phyloP scores from a whole-genome alignment of 352 stramenopile species.

The Phytophthora chlamydospora region DNA sequence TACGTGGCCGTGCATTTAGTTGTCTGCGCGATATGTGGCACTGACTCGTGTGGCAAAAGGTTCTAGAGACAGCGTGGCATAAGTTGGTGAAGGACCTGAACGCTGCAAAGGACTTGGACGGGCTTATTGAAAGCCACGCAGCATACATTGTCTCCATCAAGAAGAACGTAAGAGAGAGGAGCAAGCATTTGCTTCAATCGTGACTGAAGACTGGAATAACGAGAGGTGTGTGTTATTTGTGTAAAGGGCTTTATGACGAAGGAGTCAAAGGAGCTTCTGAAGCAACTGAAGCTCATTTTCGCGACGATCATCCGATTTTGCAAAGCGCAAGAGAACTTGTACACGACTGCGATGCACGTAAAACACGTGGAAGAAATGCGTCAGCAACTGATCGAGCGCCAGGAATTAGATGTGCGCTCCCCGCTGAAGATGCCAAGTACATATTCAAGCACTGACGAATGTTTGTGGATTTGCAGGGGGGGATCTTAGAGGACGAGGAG shows the following conservation, averaged over 20 bases:
- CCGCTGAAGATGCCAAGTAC: background rate
- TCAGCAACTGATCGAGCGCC: slow-evolving; percentile 50
- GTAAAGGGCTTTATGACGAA: slow-evolving; percentile 85
- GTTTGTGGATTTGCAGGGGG: slow-evolving; percentile 43
- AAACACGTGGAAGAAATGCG: slow-evolving; percentile 65
- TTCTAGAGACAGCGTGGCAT: slow-evolving; percentile 95
- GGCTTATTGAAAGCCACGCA: slow-evolving; percentile 96
- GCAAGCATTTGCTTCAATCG: background rate
- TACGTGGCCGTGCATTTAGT: slow-evolving; percentile 10
- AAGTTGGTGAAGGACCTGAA: slow-evolving; percentile 91
- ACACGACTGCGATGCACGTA: slow-evolving; percentile 77
- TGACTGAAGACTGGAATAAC: slow-evolving; percentile 4
- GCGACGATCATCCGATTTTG: slow-evolving; percentile 85
- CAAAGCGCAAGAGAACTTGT: slow-evolving; percentile 83
- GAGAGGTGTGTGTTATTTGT: slow-evolving; percentile 5
- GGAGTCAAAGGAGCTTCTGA: slow-evolving; percentile 70
- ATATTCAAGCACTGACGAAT: background rate
- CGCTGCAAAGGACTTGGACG: slow-evolving; percentile 93
- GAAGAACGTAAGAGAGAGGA: slow-evolving; percentile 64
- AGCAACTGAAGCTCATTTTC: slow-evolving; percentile 85
- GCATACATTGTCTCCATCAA: slow-evolving; percentile 94
- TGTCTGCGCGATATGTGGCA: background rate
- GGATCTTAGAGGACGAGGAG: slow-evolving; percentile 61
- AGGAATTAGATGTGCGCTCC: slow-evolving; percentile 52
- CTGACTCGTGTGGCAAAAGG: slow-evolving; percentile 40